phyloP scores from a whole-genome alignment of 192 early-diverging fungal species.

The Coemansia furcata region DNA sequence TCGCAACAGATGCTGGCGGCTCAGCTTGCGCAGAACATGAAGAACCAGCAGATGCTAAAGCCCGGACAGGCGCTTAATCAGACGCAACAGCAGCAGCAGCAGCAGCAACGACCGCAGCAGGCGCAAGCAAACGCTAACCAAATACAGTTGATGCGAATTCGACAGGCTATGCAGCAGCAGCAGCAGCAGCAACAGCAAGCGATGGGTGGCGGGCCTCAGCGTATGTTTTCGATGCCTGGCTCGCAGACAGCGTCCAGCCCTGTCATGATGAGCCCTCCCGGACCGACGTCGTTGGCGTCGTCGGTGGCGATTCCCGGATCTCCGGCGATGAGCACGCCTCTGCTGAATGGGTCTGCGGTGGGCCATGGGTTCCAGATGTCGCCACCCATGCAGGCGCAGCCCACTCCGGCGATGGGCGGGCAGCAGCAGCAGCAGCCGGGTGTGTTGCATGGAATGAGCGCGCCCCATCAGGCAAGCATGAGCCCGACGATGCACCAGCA shows the following conservation, averaged over 20 bases:
- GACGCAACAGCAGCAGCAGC: constrained; percentile 6
- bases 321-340: constrained; percentile 15
- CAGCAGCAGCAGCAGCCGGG: constrained; percentile 6
- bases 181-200: constrained; percentile 23
- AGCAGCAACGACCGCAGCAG: constrained; percentile 11
- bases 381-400: constrained; percentile 2
- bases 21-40: constrained; percentile 35
- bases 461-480: constrained; percentile 9
- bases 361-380: constrained; percentile 6
- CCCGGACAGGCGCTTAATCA: background rate
- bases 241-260: constrained; percentile 29
- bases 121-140: constrained; percentile 28
- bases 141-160: constrained; percentile 36
- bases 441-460: background rate
- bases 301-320: background rate
- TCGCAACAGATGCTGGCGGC: constrained; percentile 29
- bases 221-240: constrained; percentile 13
- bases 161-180: constrained; percentile 37
- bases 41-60: constrained; percentile 39
- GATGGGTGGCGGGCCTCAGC: constrained; percentile 15
- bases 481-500: constrained; percentile 14
- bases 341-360: background rate
- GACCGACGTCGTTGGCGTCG: background rate
- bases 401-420: background rate
- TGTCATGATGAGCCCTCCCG: constrained; percentile 11